Evolutionary conservation across 2,329 filamentous ascomycete species (phyloP), one percentile per base, ranked within the genome.

Genomic region (Herpotrichia juniperi): DNA sequence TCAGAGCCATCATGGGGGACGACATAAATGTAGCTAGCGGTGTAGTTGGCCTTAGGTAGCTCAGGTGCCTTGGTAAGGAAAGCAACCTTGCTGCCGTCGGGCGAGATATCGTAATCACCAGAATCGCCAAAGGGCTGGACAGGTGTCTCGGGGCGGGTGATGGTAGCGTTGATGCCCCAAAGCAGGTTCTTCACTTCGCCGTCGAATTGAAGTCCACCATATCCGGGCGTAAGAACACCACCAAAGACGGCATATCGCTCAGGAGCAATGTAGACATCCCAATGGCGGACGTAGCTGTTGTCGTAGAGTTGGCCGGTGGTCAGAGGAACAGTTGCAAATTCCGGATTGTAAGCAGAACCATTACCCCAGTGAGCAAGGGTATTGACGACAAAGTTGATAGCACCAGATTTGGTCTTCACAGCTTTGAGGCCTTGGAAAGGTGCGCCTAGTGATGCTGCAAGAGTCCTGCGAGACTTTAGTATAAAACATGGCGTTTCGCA

Each of bases 21-120:
- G 40, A 88, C 83, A 73, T 94, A 96, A 34, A 96, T 82, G 67
- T 94, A 90, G 9, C 88, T 88, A 61, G 93, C 93, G 7, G 91
- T 96, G 73, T 89, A 86, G 57, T 90, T 83, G 0, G 90, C 89
- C 8, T 84, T 86, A 59, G 88, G 84, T 11, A 91, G 74, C 14
- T 85, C 77, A 0, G 89, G 89, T 59, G 92, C 89, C 62, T 90
- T 91, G 19, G 89, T 83, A 19, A 92, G 83, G 66, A 93, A 93
- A n/a, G 69, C 69, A n/a, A 73, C 70, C 22, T 85, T 84, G 53
- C 91, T 80, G 1, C 88, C 89, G 42, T 79, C 75, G 12, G 78
- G 75, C 52, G 86, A 82, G 53, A 93, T 81, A 63, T 94, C 90
- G 64, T 93, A 96, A 73, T 96, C 88, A 7, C 83, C 83, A 0